phyloP scores from a whole-genome alignment of 192 early-diverging fungal species.

The Tieghemiomyces parasiticus region DNA sequence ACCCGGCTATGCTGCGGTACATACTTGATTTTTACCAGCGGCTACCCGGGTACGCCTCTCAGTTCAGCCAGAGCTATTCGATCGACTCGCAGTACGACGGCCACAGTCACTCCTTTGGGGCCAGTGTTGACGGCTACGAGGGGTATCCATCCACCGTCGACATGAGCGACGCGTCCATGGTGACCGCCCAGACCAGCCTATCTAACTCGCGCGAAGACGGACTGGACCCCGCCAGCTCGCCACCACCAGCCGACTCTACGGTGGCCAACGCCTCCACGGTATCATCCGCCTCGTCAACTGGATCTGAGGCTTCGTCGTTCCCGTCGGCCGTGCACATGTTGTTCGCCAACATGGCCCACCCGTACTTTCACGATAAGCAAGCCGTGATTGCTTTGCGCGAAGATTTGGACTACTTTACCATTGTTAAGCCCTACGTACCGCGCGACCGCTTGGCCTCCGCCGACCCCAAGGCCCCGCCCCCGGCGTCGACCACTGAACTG shows the following conservation, averaged over 20 bases:
- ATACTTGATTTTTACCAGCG: constrained; percentile 25
- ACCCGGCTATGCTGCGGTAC: constrained; percentile 30
- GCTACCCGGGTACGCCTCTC: constrained; percentile 16
- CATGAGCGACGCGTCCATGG: constrained; percentile 10
- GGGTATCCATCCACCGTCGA: constrained; percentile 4
- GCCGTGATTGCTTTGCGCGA: constrained; percentile 63
- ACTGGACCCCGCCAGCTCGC: too few species aligned
- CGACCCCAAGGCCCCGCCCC: constrained; percentile 8
- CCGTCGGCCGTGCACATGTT: constrained; percentile 10
- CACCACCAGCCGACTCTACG: not conserved
- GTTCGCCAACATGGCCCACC: constrained; percentile 11
- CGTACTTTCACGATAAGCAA: constrained; percentile 33
- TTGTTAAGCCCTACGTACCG: constrained; percentile 14
- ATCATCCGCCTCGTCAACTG: constrained; percentile 11
- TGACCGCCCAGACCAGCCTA: constrained; percentile 10
- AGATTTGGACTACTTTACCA: constrained; percentile 63
- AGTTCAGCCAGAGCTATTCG: constrained; percentile 9
- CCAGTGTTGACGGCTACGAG: too few species aligned
- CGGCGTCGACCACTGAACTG: constrained; percentile 12
- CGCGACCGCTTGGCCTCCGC: not conserved
- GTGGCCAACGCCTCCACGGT: not conserved
- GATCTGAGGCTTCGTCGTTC: constrained; percentile 8
- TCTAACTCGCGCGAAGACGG: not conserved
- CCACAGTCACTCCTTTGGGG: too few species aligned
- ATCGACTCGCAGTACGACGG: not conserved